Evolutionary conservation across 2,329 filamentous ascomycete genomes (phyloP), one percentile per base, ranked within the genome.

Genomic region (Cercospora sp.): DNA sequence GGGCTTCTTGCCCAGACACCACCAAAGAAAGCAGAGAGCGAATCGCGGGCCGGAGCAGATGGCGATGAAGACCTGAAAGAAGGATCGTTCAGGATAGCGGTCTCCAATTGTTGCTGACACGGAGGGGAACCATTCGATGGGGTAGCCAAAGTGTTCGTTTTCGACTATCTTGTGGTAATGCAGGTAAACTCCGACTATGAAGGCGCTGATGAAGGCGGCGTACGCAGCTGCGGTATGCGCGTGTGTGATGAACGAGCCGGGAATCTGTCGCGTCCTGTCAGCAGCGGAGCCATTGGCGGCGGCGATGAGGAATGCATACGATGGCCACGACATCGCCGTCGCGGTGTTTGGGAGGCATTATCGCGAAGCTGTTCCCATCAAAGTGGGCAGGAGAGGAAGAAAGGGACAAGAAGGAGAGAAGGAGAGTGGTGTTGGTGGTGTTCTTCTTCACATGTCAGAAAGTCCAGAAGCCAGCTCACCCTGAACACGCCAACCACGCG

Each of bases 131-230:
- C 78, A 80, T 73, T 80, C 78, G 63, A 78, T 71, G 2, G 78
- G 78, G 78, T 96, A 97, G 74, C 93, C 93, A 62, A 69, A 76
- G 70, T 75, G 70, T 69, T 99, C 93, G 81, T 99, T 99, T 81
- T 97, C 86, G 65, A 99, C 95, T 74, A 99, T 99, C 84, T 99
- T 99, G 78, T 91, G 88, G 82, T 95, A 98, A 82, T 99, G 95
- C 60, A 99, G 86, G 65, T 85, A 83, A 79, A 82, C 71, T 78
- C 94, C 94, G 69, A 97, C 89, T 65, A 94, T 79, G 72, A 98
- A 84, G 68, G 94, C 94, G 78, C 92, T 93, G 71, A 97, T 72
- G 78, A 98, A 98, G 66, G 94, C 94, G 76, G 87, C 82, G 80
- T 97, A 98, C 68, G 93, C 95, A 73, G 92, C 83, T 59, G 85